These are phyloP conservation scores for Amanita pseudoporphyria DNA, from an alignment of 768 basidiomycete genomes.

Conservation along the genomic window DNA sequence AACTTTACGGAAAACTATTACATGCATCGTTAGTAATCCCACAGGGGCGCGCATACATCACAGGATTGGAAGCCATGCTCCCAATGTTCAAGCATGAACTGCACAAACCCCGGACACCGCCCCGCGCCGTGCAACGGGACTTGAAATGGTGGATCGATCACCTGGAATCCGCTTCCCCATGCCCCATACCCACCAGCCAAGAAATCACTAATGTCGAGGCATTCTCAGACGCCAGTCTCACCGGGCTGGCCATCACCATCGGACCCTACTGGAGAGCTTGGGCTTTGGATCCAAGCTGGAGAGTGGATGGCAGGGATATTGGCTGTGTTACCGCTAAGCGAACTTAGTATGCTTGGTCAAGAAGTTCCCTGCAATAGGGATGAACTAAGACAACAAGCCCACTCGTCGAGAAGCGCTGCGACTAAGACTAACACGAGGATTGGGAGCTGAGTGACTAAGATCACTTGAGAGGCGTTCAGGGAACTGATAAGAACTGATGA, in stretches of 20 bases:
- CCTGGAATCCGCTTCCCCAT: conserved; percentile 7
- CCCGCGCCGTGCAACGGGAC: conserved; percentile 12
- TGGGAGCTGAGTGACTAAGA: too few species aligned
- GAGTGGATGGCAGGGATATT: conserved; percentile 25
- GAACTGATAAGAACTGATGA: too few species aligned
- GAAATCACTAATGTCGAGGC: conserved; percentile 19
- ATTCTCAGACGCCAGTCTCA: conserved; percentile 34
- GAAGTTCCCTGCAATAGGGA: too few species aligned
- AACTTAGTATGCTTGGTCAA: too few species aligned
- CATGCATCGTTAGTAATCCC: conserved; percentile 23
- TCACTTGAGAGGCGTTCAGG: too few species aligned
- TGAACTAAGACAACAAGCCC: too few species aligned
- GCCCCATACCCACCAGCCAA: conserved; percentile 19
- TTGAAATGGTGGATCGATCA: conserved; percentile 25
- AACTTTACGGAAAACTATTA: conserved; percentile 29
- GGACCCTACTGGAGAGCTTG: conserved; percentile 22
- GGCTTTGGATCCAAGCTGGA: conserved; percentile 23
- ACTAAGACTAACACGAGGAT: too few species aligned
- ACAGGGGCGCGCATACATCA: conserved; percentile 29
- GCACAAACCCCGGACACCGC: conserved; percentile 18
- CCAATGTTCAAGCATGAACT: conserved; percentile 17
- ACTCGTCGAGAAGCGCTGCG: too few species aligned
- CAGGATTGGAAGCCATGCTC: conserved; percentile 27
- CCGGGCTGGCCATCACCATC: conserved; percentile 26
- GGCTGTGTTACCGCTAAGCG: too few species aligned